These are phyloP conservation scores for Paramecium bursaria DNA, from an alignment of 73 alveolate species.

Conservation along the genomic window DNA sequence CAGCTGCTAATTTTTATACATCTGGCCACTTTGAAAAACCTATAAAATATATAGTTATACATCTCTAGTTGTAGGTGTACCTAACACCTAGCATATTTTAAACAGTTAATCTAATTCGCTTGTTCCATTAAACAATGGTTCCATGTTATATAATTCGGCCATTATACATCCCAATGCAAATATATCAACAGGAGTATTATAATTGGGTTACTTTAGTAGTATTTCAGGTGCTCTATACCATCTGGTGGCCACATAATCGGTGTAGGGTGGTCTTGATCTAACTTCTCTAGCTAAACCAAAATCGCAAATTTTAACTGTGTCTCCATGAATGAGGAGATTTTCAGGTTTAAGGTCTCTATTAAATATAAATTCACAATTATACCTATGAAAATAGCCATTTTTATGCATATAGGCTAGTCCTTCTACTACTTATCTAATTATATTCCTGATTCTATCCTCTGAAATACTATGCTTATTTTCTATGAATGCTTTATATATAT, in stretches of 20 bases:
- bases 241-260: constrained; percentile 98
- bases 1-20: constrained; percentile 89
- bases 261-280: constrained; percentile 94
- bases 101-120: constrained; percentile 92
- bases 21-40: constrained; percentile 92
- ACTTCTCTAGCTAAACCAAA: constrained; percentile 98
- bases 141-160: constrained; percentile 96
- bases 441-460: constrained; percentile 86
- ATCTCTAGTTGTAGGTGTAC: constrained; percentile 87
- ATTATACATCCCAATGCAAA: constrained; percentile 97
- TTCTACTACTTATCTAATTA: constrained; percentile 87
- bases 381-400: constrained; percentile 91
- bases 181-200: constrained; percentile 97
- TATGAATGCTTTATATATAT: constrained; percentile 79
- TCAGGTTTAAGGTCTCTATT: constrained; percentile 91
- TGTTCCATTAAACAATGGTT: constrained; percentile 97
- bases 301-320: constrained; percentile 96
- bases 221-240: constrained; percentile 99
- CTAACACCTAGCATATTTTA: constrained; percentile 93
- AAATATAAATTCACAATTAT: background rate
- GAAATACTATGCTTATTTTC: constrained; percentile 80
- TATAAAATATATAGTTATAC: background rate
- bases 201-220: constrained; percentile 84
- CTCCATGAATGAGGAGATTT: constrained; percentile 85
- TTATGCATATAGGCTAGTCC: constrained; percentile 97